A percentile compares a stretch with the other conserved stretches of the same genome.
Evolutionary conservation across 345 rosid species (phyloP).

Genomic region (Anacardium occidentale): DNA sequence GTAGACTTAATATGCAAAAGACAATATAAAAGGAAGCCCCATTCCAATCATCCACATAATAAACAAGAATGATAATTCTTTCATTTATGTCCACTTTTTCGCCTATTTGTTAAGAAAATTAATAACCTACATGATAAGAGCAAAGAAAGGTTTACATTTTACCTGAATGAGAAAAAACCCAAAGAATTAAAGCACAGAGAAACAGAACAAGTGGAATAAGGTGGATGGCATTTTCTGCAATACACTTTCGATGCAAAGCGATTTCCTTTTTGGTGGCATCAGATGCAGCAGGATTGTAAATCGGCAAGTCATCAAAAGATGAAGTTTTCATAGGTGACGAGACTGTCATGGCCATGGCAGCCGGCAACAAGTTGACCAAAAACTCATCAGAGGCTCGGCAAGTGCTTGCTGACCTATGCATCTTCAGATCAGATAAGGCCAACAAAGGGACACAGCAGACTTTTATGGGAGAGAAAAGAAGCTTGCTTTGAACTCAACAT

Average conservation of each 20-base stretch:
- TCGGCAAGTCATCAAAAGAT: constrained; percentile 28
- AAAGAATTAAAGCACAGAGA: constrained; percentile 60
- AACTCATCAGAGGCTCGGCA: constrained; percentile 47
- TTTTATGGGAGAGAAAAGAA: not conserved
- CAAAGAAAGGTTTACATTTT: not conserved
- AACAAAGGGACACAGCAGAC: not conserved
- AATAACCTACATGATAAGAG: not conserved
- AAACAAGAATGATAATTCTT: no score
- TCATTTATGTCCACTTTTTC: no score
- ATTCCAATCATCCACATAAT: no score
- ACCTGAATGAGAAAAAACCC: constrained; percentile 46
- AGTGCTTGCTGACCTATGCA: constrained; percentile 47
- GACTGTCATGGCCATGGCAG: not conserved
- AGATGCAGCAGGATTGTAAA: constrained; percentile 17
- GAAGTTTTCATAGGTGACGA: constrained; percentile 12
- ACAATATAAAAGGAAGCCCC: no score
- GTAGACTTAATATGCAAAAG: no score
- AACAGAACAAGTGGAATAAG: constrained; percentile 59
- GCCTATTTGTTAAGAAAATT: not conserved
- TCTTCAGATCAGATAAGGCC: constrained; percentile 7
- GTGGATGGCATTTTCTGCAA: constrained; percentile 47
- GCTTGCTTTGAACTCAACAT: no score
- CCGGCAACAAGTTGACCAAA: constrained; percentile 33
- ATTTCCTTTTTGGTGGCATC: constrained; percentile 51
- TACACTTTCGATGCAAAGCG: constrained; percentile 24